A percentile compares a stretch with the other conserved stretches of the same genome.
phyloP scores from a whole-genome alignment of 164 flowering plant species.

The Stephania yunnanensis region DNA sequence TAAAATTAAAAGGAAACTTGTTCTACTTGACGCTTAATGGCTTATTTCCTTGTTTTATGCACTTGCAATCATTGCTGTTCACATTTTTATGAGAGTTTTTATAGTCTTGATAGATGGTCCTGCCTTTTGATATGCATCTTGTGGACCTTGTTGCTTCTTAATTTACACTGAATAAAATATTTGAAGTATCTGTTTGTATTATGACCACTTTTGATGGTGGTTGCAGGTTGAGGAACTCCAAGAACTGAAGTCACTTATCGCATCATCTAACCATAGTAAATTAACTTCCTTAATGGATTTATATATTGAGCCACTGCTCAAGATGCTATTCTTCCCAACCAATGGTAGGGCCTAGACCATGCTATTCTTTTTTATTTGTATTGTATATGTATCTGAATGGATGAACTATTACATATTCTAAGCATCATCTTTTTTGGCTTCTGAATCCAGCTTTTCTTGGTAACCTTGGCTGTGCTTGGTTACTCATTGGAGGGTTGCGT shows the following conservation, averaged over 20 bases:
- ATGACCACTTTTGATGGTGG: conserved; percentile 1
- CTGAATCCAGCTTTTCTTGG: conserved; percentile 28
- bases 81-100: background rate
- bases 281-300: conserved; percentile 36
- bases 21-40: too few relatives aligned
- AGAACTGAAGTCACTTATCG: conserved; percentile 38
- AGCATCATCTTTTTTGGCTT: background rate
- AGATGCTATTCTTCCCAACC: conserved; percentile 37
- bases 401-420: background rate
- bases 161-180: background rate
- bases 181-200: background rate
- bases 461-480: conserved; percentile 57
- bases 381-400: background rate
- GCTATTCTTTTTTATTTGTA: background rate
- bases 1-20: too few relatives aligned
- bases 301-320: conserved; percentile 53
- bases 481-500: conserved; percentile 64
- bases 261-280: conserved; percentile 46
- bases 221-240: conserved; percentile 35
- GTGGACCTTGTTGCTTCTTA: background rate
- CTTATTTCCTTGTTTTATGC: background rate
- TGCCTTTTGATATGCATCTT: background rate
- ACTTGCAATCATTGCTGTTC: background rate
- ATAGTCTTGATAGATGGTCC: background rate
- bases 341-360: conserved; percentile 27